Conservation (phyloP, 495 filamentous ascomycete species). For the Acidomyces sp. region DNA sequence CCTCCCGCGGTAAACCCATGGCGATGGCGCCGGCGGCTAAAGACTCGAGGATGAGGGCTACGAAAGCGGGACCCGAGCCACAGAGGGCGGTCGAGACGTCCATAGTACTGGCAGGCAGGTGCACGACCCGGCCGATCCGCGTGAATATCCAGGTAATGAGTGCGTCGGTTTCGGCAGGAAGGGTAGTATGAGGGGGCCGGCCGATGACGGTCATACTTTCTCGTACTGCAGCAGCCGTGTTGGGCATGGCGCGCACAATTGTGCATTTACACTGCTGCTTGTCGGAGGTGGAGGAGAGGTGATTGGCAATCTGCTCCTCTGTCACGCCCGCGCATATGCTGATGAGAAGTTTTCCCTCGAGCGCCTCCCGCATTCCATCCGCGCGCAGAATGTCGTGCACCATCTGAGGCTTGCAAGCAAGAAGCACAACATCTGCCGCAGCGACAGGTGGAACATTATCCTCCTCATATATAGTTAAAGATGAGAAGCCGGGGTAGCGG, state of each 20-base stretch:
- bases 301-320: conserved; percentile 45
- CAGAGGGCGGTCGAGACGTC: conserved; percentile 63
- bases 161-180: conserved; percentile 35
- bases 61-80: conserved; percentile 68
- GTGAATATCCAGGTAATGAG: conserved; percentile 68
- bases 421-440: conserved; percentile 51
- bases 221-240: conserved; percentile 56
- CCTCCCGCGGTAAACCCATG: conserved; percentile 63
- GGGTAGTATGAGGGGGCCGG: conserved; percentile 44
- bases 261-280: conserved; percentile 31
- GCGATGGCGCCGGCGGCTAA: conserved; percentile 68
- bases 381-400: conserved; percentile 49
- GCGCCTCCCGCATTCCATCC: conserved; percentile 51
- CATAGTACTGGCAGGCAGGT: conserved; percentile 53
- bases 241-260: conserved; percentile 66
- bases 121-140: conserved; percentile 52
- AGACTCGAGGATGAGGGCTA: conserved; percentile 63
- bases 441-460: conserved; percentile 47
- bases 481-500: conserved; percentile 4
- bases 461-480: conserved; percentile 31
- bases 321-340: conserved; percentile 75
- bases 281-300: conserved; percentile 38
- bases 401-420: conserved; percentile 71
- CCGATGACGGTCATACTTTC: conserved; percentile 73
- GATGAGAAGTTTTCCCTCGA: conserved; percentile 68